Conservation (phyloP, 2,329 filamentous ascomycete genomes). For the Chrysosporium keratinophilum region DNA sequence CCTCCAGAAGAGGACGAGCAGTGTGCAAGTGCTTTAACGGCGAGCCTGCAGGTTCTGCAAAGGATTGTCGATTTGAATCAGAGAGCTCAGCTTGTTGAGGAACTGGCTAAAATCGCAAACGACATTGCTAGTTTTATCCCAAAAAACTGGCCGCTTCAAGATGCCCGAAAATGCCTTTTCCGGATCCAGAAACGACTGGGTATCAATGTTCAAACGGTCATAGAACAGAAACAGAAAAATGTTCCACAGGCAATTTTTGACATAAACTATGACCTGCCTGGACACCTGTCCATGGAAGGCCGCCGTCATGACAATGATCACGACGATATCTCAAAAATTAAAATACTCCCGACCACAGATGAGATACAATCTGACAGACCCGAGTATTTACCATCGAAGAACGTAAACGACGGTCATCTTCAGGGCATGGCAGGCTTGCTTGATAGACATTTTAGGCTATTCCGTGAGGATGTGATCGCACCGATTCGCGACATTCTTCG, state of each 20-base stretch:
- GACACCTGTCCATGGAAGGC: conserved; percentile 15
- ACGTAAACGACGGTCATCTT: conserved; percentile 34
- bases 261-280: conserved; percentile 12
- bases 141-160: neutral
- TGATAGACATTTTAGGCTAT: conserved; percentile 47
- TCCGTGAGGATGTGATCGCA: conserved; percentile 47
- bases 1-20: conserved; percentile 15
- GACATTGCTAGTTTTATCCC: conserved; percentile 12
- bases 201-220: neutral
- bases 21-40: conserved; percentile 9
- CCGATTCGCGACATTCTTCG: conserved; percentile 43
- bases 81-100: conserved; percentile 26
- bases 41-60: conserved; percentile 20
- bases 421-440: conserved; percentile 40
- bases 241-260: neutral
- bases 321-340: conserved; percentile 38
- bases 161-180: neutral
- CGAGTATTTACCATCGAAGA: conserved; percentile 21
- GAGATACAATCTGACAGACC: conserved; percentile 33
- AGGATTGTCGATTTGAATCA: conserved; percentile 31
- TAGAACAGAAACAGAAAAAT: neutral
- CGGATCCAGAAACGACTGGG: conserved; percentile 7
- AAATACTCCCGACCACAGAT: conserved; percentile 41
- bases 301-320: conserved; percentile 44
- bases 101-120: conserved; percentile 16